Conservation (phyloP, 2,329 filamentous ascomycete genomes). For the Botrytis deweyae region DNA sequence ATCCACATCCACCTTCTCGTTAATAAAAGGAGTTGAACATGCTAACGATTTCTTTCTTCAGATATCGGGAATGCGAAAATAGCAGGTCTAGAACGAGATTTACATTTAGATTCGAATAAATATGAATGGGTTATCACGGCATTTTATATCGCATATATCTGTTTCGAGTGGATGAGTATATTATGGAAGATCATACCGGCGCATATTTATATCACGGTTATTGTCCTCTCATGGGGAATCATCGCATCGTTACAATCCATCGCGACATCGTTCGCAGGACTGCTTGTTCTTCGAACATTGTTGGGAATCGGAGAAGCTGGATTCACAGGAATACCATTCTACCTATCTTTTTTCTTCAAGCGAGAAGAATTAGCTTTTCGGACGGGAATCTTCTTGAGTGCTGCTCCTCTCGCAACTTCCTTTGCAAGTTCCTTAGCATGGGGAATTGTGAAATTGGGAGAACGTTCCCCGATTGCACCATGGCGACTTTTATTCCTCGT, state of each 20-base stretch:
- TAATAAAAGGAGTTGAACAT: neutral
- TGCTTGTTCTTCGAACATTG: conserved; percentile 55
- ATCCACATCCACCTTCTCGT: neutral
- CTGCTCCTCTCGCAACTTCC: conserved; percentile 76
- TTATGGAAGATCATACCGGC: conserved; percentile 61
- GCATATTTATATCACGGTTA: conserved; percentile 56
- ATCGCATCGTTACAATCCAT: conserved; percentile 71
- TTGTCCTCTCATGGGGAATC: conserved; percentile 78
- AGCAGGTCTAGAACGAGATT: conserved; percentile 62
- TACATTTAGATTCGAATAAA: conserved; percentile 50
- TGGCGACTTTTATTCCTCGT: conserved; percentile 85
- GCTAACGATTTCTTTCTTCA: conserved; percentile 31
- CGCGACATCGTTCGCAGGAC: conserved; percentile 60
- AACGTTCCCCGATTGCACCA: conserved; percentile 66
- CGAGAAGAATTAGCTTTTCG: conserved; percentile 76
- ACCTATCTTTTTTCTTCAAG: conserved; percentile 64
- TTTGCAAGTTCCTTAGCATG: conserved; percentile 80
- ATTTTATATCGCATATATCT: conserved; percentile 64
- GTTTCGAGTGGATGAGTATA: conserved; percentile 64
- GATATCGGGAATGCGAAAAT: conserved; percentile 64
- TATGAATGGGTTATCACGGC: conserved; percentile 61
- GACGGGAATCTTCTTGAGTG: conserved; percentile 84
- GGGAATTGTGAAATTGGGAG: conserved; percentile 69
- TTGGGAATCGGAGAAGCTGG: conserved; percentile 65
- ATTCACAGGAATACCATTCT: conserved; percentile 63